Conservation (phyloP, 495 filamentous ascomycete species). For the Hypoxylon perforatum region DNA sequence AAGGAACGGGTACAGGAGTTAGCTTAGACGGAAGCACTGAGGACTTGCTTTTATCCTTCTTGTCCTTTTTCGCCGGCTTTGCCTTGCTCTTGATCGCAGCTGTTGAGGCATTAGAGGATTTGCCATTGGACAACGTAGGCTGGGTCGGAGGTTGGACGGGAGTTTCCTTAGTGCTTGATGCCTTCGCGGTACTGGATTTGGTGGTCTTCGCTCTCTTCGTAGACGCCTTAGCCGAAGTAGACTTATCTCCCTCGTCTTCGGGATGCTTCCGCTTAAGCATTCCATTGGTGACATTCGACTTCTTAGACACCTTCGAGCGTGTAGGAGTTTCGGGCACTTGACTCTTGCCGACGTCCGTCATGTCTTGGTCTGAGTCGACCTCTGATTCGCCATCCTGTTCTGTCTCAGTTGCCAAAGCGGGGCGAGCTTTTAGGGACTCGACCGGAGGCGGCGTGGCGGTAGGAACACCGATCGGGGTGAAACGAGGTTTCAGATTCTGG, state of each 20-base stretch:
- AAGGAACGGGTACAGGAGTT: constrained; percentile 53
- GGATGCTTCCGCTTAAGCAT: constrained; percentile 44
- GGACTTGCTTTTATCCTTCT: constrained; percentile 35
- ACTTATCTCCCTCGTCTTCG: constrained; percentile 6
- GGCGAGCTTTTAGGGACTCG: not conserved
- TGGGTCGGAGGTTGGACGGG: not conserved
- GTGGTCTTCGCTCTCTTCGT: constrained; percentile 38
- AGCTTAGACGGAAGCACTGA: constrained; percentile 39
- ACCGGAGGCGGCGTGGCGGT: constrained; percentile 14
- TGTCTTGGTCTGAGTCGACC: constrained; percentile 47
- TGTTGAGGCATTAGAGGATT: constrained; percentile 20
- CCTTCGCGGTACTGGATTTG: constrained; percentile 1
- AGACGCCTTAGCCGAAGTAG: constrained; percentile 3
- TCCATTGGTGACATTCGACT: constrained; percentile 28
- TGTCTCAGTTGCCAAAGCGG: constrained; percentile 3
- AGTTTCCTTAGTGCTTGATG: constrained; percentile 15
- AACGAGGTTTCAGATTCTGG: constrained; percentile 56
- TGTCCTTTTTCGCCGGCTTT: constrained; percentile 18
- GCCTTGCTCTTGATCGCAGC: constrained; percentile 20
- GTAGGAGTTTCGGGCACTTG: not conserved
- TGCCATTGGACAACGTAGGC: constrained; percentile 11
- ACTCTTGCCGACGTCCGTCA: constrained; percentile 19
- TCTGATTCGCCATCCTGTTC: constrained; percentile 42
- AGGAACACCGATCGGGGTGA: constrained; percentile 55
- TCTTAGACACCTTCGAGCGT: constrained; percentile 32